Percentiles rank a stretch among this genome's conserved stretches.
Evolutionary conservation across 148 eudicot species (phyloP).

Genomic region (Limonium bicolor): DNA sequence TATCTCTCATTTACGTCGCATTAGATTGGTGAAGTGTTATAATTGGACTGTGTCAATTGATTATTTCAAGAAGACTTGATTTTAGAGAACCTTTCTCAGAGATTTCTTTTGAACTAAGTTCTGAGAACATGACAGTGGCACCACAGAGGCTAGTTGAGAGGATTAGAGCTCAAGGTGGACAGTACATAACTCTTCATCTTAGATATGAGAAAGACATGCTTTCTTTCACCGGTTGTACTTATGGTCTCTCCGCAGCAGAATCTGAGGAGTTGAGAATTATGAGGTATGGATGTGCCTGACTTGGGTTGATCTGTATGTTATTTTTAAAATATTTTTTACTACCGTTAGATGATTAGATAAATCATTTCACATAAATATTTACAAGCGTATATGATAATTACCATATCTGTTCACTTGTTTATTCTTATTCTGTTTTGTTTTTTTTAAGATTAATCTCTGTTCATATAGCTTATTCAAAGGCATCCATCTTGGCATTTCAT

Average conservation of each 20-base stretch:
- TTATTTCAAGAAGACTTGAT: too few relatives aligned
- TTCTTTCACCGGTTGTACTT: slow-evolving; percentile 87
- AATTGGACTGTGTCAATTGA: not conserved
- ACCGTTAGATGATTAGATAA: too few relatives aligned
- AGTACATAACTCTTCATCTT: slow-evolving; percentile 77
- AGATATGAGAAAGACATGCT: slow-evolving; percentile 97
- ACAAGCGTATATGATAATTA: too few relatives aligned
- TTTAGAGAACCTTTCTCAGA: slow-evolving; percentile 10
- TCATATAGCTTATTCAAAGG: too few relatives aligned
- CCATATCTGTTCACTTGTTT: too few relatives aligned
- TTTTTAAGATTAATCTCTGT: too few relatives aligned
- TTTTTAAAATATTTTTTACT: not conserved
- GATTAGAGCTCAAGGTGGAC: slow-evolving; percentile 49
- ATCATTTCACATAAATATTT: too few relatives aligned
- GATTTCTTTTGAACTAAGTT: slow-evolving; percentile 48
- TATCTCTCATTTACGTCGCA: too few relatives aligned
- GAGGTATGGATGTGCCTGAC: slow-evolving; percentile 33
- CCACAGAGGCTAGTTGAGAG: slow-evolving; percentile 95
- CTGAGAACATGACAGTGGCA: slow-evolving; percentile 72
- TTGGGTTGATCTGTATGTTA: not conserved
- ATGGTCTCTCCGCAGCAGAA: slow-evolving; percentile 75
- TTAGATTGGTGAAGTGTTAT: too few relatives aligned
- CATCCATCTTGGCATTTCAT: too few relatives aligned
- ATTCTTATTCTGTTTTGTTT: too few relatives aligned
- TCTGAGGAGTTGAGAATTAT: slow-evolving; percentile 64